phyloP scores from a whole-genome alignment of 257 asterid genomes.

The Thymus mandschuricus region DNA sequence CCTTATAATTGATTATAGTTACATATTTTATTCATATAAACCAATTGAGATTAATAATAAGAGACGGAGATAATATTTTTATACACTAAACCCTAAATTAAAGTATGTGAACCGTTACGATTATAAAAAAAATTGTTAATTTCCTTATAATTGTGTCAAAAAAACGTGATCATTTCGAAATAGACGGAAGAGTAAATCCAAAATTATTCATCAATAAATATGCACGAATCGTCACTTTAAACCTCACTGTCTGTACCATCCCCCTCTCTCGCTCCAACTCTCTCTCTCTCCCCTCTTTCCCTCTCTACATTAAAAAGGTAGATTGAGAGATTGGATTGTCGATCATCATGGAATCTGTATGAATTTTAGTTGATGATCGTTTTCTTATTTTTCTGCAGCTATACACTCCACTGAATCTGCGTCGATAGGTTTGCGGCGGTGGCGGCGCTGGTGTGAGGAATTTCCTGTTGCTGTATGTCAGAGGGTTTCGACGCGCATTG shows the following conservation, averaged over 20 bases:
- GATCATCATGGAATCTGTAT: constrained; percentile 1
- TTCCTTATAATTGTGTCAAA: not conserved
- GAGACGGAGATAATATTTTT: too few species aligned
- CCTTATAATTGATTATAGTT: too few species aligned
- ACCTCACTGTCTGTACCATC: not conserved
- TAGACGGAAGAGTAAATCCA: too few species aligned
- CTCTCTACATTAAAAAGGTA: constrained; percentile 7
- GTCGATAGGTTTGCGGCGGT: constrained; percentile 16
- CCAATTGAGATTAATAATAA: too few species aligned
- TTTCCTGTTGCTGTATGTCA: constrained; percentile 55
- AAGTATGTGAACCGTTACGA: too few species aligned
- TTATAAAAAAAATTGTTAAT: too few species aligned
- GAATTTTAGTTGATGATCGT: not conserved
- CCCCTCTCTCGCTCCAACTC: constrained; percentile 20
- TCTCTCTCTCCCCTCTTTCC: constrained; percentile 9
- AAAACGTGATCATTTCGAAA: not conserved
- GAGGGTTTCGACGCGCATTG: constrained; percentile 40
- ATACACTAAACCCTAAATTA: too few species aligned
- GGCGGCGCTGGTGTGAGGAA: constrained; percentile 32
- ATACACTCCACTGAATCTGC: not conserved
- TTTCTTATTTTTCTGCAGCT: not conserved
- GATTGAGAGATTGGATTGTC: constrained; percentile 8
- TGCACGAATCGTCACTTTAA: not conserved
- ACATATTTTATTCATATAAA: too few species aligned
- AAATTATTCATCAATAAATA: constrained; percentile 12